These are phyloP conservation scores for Pittosporum tobira DNA, from an alignment of 129 eudicot species.

Conservation along the genomic window DNA sequence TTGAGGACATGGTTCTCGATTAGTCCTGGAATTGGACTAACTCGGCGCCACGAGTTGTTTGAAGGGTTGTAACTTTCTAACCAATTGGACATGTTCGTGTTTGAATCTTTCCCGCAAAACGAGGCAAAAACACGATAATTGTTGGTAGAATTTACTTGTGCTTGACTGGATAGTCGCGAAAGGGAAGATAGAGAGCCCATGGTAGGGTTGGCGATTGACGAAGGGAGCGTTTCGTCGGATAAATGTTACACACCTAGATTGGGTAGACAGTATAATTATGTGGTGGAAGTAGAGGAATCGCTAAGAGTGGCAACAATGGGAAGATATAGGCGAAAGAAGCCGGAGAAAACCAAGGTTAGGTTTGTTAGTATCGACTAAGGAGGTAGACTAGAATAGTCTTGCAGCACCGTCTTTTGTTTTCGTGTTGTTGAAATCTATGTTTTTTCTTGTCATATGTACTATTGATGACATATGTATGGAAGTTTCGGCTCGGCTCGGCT, in stretches of 20 bases:
- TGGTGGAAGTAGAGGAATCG: background rate
- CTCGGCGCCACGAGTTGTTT: conserved; percentile 34
- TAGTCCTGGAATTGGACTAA: conserved; percentile 40
- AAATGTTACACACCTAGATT: background rate
- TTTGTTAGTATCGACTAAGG: conserved; percentile 8
- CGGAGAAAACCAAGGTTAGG: conserved; percentile 4
- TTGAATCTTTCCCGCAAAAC: conserved; percentile 30
- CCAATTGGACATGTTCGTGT: conserved; percentile 28
- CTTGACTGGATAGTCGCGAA: conserved; percentile 9
- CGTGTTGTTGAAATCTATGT: conserved; percentile 6
- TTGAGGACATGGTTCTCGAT: conserved; percentile 30
- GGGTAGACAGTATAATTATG: background rate
- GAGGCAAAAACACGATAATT: conserved; percentile 42
- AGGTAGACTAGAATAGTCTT: background rate
- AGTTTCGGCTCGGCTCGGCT: no score
- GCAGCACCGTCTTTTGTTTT: background rate
- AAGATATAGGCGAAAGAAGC: background rate
- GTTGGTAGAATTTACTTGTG: conserved; percentile 23
- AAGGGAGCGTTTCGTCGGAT: conserved; percentile 14
- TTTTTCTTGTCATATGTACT: background rate
- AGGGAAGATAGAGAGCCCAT: conserved; percentile 51
- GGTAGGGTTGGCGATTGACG: conserved; percentile 7
- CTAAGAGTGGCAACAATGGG: background rate
- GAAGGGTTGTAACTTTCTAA: conserved; percentile 46
- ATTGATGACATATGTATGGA: no score